Evolutionary conservation across 768 basidiomycete genomes (phyloP), one percentile per base, ranked within the genome.

Genomic region (Agrocybe praecox): DNA sequence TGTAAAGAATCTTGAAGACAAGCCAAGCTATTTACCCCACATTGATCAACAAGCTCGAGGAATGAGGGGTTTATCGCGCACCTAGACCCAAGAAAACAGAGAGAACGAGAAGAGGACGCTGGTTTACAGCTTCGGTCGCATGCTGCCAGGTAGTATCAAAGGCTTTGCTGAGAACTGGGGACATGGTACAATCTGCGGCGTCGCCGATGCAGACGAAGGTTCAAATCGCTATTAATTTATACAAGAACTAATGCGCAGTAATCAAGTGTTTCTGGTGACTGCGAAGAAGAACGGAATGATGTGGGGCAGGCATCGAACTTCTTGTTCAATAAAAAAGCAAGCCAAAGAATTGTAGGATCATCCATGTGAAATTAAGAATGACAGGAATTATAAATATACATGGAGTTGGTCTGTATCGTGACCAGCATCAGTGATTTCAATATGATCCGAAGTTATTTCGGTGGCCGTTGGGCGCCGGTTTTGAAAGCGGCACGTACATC

Each of bases 1-100:
- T 63, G 49, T 71, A 65, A 17, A 65, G n/a, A 9, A 65, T 29
- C 48, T 18, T 58, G 32, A 40, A 60, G 21, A 55, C 23, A 14
- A 57, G 29, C 42, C 52, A 60, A 24, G 49, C 57, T 55, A 32
- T 0, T 23, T 34, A n/a, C n/a, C n/a, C n/a, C 51, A 14, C 4
- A 14, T 34, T 15, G 32, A 33, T 52, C 12, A 33, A 40, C 12
- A 17, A 43, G 12, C 23, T 54, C 14, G 19, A 9, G 22, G 14
- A 21, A 14, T 9, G 7, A 7, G 15, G 36, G 36, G 21, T n/a
- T 8, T 10, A 50, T 2, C 7, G 49, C 54, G 11, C 36, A 60
- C 59, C 55, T 26, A 46, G 1, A 34, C 34, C 55, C 44, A 19
- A 23, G 21, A 56, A 18, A 7, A 19, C 32, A 9, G 2, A 45